Percentiles rank a stretch among this genome's conserved stretches.
Evolutionary conservation across 805 yeast species (phyloP).

Genomic region (Torulaspora microellipsoides): DNA sequence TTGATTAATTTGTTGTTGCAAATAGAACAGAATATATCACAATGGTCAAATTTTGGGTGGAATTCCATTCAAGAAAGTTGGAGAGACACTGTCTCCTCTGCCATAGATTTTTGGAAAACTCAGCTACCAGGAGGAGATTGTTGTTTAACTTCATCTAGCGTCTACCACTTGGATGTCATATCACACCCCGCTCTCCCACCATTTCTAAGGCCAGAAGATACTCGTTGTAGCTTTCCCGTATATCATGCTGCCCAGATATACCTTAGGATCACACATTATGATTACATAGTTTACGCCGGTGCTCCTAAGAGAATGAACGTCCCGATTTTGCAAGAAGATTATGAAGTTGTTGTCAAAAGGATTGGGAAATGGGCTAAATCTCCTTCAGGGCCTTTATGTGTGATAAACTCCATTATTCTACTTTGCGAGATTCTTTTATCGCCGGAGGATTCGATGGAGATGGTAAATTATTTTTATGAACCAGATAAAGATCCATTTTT

Average conservation of each 20-base stretch:
- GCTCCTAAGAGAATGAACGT: constrained; percentile 72
- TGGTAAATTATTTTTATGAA: constrained; percentile 32
- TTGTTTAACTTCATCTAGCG: constrained; percentile 6
- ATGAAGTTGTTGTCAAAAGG: constrained; percentile 43
- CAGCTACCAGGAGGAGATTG: constrained; percentile 6
- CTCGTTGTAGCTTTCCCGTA: constrained; percentile 53
- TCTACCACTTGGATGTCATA: not conserved
- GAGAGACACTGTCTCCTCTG: constrained; percentile 8
- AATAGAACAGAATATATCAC: constrained; percentile 11
- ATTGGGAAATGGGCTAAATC: constrained; percentile 28
- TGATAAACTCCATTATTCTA: constrained; percentile 52
- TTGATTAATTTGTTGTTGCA: constrained; percentile 10
- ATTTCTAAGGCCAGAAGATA: constrained; percentile 4
- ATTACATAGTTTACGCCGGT: constrained; percentile 69
- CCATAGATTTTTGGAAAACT: constrained; percentile 9
- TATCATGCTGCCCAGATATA: constrained; percentile 68
- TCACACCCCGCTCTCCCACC: constrained; percentile 4
- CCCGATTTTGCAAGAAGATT: constrained; percentile 45
- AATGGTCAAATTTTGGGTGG: constrained; percentile 13
- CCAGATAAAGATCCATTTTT: constrained; percentile 48
- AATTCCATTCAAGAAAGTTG: constrained; percentile 7
- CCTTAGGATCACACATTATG: constrained; percentile 66
- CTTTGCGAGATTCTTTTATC: constrained; percentile 52
- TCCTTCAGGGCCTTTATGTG: constrained; percentile 41
- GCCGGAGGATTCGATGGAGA: constrained; percentile 35